Percentiles rank a stretch among this genome's conserved stretches.
Evolutionary conservation across 164 flowering plant genomes (phyloP).

Genomic region (Protea cynaroides): DNA sequence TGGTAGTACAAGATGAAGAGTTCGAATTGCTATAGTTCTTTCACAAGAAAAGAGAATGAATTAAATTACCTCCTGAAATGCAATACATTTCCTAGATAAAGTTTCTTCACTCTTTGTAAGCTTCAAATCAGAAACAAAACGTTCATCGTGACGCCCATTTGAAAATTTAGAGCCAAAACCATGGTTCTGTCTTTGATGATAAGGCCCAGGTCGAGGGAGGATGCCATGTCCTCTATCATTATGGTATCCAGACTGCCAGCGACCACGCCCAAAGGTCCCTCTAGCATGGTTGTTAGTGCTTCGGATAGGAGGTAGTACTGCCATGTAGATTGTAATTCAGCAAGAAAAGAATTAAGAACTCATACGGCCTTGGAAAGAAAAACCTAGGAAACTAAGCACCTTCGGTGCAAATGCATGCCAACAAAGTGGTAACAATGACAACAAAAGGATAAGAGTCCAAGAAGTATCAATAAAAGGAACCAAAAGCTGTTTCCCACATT

Average conservation of each 20-base stretch:
- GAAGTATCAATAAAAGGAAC: background rate
- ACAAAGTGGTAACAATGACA: background rate
- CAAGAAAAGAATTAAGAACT: constrained; percentile 1
- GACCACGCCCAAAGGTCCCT: constrained; percentile 74
- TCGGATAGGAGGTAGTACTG: constrained; percentile 70
- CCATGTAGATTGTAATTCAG: constrained; percentile 1
- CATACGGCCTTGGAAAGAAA: background rate
- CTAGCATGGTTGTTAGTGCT: constrained; percentile 42
- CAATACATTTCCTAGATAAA: constrained; percentile 63
- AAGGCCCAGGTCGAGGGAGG: constrained; percentile 83
- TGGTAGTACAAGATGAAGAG: background rate
- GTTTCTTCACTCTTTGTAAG: constrained; percentile 92
- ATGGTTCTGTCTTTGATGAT: constrained; percentile 55
- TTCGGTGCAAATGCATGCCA: too few species aligned
- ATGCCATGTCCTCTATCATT: constrained; percentile 82
- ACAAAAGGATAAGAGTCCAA: background rate
- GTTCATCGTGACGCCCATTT: constrained; percentile 68
- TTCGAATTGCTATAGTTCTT: background rate
- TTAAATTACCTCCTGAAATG: constrained; percentile 71
- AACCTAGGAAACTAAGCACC: background rate
- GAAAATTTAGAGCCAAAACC: constrained; percentile 48
- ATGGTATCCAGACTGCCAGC: constrained; percentile 47
- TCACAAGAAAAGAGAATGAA: background rate
- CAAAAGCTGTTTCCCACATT: background rate
- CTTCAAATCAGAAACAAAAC: constrained; percentile 86